phyloP scores from a whole-genome alignment of 129 eudicot species.

The Oenanthe sinensis region DNA sequence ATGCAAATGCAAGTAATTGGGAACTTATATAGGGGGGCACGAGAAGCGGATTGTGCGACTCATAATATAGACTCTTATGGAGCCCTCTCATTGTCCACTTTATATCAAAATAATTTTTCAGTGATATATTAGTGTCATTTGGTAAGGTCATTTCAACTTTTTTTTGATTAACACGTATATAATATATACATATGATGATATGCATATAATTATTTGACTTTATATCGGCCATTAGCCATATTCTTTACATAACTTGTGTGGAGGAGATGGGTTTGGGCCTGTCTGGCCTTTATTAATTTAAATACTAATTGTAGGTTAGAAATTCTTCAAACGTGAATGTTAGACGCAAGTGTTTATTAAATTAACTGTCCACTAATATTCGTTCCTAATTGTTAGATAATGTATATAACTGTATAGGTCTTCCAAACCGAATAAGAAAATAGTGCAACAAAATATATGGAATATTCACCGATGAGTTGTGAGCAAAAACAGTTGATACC shows the following conservation, averaged over 20 bases:
- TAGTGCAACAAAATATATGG: not conserved
- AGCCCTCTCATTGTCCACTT: not conserved
- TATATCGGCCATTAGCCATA: not conserved
- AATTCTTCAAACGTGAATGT: not conserved
- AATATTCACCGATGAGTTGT: not conserved
- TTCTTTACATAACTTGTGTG: slow-evolving; percentile 6
- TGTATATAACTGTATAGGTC: not conserved
- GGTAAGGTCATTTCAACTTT: slow-evolving; percentile 6
- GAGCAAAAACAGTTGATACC: not conserved
- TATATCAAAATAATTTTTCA: not conserved
- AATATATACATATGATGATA: not conserved
- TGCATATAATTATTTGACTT: slow-evolving; percentile 1
- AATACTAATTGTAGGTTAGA: not conserved
- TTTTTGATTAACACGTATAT: not conserved
- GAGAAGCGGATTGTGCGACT: slow-evolving; percentile 11
- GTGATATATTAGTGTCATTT: slow-evolving; percentile 6
- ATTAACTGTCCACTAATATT: not conserved
- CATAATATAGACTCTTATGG: not conserved
- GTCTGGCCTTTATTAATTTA: not conserved
- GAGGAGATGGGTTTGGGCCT: not conserved
- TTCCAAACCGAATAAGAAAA: no score
- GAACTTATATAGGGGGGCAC: slow-evolving; percentile 10
- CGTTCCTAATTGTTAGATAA: not conserved
- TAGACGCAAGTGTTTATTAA: not conserved
- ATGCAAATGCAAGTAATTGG: not conserved